Evolutionary conservation across 768 basidiomycete genomes (phyloP).

Genomic region (Panellus pusillus): DNA sequence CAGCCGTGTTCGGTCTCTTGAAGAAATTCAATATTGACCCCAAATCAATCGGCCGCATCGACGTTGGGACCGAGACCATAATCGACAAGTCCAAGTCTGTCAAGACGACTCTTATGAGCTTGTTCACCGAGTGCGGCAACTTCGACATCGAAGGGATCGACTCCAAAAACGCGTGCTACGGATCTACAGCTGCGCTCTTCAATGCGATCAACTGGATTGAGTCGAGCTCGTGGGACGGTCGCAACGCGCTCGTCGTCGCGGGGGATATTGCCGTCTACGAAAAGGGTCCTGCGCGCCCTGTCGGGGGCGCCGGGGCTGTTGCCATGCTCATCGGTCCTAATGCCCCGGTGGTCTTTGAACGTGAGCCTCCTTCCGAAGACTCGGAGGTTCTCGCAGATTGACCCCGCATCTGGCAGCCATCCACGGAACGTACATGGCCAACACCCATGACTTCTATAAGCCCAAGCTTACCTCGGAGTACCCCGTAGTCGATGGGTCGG

Average conservation of each 20-base stretch:
- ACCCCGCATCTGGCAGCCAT: conserved; percentile 57
- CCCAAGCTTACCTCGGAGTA: conserved; percentile 93
- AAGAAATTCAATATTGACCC: conserved; percentile 96
- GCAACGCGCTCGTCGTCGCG: conserved; percentile 94
- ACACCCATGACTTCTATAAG: conserved; percentile 99
- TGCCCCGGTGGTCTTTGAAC: conserved; percentile 92
- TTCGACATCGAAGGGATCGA: conserved; percentile 98
- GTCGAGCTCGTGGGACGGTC: conserved; percentile 93
- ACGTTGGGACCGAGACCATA: conserved; percentile 98
- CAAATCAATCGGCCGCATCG: conserved; percentile 93
- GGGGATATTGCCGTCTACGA: conserved; percentile 99
- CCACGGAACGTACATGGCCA: conserved; percentile 96
- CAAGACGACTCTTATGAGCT: conserved; percentile 98
- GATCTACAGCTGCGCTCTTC: conserved; percentile 97
- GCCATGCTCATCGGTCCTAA: conserved; percentile 96
- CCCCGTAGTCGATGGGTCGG: conserved; percentile 96
- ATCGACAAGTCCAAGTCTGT: conserved; percentile 99
- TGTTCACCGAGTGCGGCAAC: conserved; percentile 91
- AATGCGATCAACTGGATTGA: conserved; percentile 99
- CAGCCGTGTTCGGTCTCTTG: conserved; percentile 87
- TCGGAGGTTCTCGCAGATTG: neutral
- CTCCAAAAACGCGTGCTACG: conserved; percentile 99
- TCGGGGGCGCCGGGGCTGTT: conserved; percentile 94
- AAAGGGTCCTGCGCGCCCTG: conserved; percentile 91
- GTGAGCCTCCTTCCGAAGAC: too few relatives aligned